Conservation (phyloP, 805 yeast genomes). For the Zygotorulaspora sp. region DNA sequence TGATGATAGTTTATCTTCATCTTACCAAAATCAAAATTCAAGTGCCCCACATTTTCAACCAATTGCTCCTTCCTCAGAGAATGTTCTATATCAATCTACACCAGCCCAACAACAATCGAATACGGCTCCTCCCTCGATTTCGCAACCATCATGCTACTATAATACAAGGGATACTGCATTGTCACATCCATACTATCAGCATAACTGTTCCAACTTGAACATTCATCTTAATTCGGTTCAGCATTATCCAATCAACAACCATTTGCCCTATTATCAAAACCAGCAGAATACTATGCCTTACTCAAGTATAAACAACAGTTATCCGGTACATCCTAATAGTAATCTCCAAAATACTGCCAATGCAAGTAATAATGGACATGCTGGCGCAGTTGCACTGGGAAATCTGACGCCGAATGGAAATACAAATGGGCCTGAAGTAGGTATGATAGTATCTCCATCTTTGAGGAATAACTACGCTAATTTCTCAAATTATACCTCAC, state of each 20-base stretch:
- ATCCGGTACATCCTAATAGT: not conserved
- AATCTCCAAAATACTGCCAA: not conserved
- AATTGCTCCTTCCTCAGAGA: constrained; percentile 6
- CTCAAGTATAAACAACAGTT: not conserved
- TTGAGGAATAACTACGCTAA: constrained; percentile 1
- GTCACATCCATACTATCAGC: not conserved
- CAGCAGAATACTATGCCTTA: not conserved
- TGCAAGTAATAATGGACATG: not conserved
- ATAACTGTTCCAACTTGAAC: not conserved
- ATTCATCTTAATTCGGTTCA: not conserved
- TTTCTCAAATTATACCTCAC: constrained; percentile 11
- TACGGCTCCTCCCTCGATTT: constrained; percentile 3
- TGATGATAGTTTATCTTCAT: not conserved
- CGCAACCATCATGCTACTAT: not conserved
- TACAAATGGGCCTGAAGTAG: not conserved
- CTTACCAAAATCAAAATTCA: not conserved
- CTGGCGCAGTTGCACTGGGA: too few species aligned
- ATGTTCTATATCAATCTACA: not conserved
- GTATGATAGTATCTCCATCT: not conserved
- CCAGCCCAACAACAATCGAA: constrained; percentile 5
- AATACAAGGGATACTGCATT: constrained; percentile 1
- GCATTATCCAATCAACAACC: constrained; percentile 1
- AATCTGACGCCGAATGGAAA: not conserved
- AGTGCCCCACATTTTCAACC: constrained; percentile 7
- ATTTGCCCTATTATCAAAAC: constrained; percentile 1